A percentile compares a stretch with the other conserved stretches of the same genome.
phyloP scores from a whole-genome alignment of 192 early-diverging fungal species.

The Chytriomyces sp. region DNA sequence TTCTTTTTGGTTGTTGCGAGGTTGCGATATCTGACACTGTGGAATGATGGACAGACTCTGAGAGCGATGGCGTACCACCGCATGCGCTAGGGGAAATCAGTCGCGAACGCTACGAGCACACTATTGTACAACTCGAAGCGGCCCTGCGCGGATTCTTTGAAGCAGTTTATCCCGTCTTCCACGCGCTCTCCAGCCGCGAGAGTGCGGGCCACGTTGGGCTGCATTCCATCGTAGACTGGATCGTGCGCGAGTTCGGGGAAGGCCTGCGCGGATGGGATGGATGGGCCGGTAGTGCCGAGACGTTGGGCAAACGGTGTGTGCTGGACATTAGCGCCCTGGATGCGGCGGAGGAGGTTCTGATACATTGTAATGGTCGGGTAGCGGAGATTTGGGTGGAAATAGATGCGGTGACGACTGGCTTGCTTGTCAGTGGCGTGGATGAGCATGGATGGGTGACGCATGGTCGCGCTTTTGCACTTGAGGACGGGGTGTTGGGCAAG shows the following conservation, averaged over 20 bases:
- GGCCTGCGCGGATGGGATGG: not conserved
- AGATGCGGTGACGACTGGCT: slow-evolving; percentile 9
- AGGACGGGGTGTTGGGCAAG: not conserved
- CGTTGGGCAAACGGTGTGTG: not conserved
- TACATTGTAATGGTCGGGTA: not conserved
- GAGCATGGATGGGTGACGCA: slow-evolving; percentile 9
- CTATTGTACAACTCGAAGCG: not conserved
- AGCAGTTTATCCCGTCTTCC: slow-evolving; percentile 30
- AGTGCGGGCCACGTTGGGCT: slow-evolving; percentile 25
- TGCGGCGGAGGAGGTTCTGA: slow-evolving; percentile 5
- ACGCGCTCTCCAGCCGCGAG: slow-evolving; percentile 16
- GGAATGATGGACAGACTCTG: too few relatives aligned
- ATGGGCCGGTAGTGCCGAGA: not conserved
- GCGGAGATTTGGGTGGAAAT: slow-evolving; percentile 32
- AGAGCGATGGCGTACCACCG: too few relatives aligned
- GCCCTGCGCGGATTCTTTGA: slow-evolving; percentile 23
- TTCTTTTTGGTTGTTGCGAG: not conserved
- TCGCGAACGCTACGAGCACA: not conserved
- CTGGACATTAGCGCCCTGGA: slow-evolving; percentile 14
- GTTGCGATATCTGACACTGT: too few relatives aligned
- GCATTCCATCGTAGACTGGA: slow-evolving; percentile 31
- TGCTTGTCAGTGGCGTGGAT: slow-evolving; percentile 32
- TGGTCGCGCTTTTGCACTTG: not conserved
- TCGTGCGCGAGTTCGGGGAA: slow-evolving; percentile 18
- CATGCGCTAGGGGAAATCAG: not conserved